These are phyloP conservation scores for Salix suchowensis DNA, from an alignment of 345 rosid genomes.

Conservation along the genomic window DNA sequence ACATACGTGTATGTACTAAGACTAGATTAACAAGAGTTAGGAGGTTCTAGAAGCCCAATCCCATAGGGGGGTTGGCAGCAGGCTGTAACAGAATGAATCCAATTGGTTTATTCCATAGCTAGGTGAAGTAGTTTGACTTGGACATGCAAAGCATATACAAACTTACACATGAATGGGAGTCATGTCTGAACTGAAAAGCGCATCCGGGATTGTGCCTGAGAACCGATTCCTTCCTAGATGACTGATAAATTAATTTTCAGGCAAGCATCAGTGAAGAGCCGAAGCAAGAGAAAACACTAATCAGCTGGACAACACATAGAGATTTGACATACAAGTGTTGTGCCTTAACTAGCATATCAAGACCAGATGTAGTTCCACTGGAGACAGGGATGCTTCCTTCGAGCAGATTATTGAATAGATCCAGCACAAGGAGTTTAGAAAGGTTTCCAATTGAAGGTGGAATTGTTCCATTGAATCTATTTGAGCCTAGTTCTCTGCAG, in stretches of 20 bases:
- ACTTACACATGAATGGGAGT: slow-evolving; percentile 77
- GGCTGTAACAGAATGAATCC: too few species aligned
- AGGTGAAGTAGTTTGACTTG: too few species aligned
- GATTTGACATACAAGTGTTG: slow-evolving; percentile 65
- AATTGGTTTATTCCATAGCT: background rate
- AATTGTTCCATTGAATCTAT: slow-evolving; percentile 62
- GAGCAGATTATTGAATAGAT: slow-evolving; percentile 71
- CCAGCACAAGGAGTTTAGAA: slow-evolving; percentile 63
- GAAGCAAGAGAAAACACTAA: background rate
- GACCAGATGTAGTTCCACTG: slow-evolving; percentile 59
- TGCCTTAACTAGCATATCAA: slow-evolving; percentile 58
- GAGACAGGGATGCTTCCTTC: slow-evolving; percentile 75
- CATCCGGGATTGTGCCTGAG: slow-evolving; percentile 49
- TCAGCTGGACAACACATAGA: background rate
- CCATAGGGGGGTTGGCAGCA: too few species aligned
- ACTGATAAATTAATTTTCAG: slow-evolving; percentile 25
- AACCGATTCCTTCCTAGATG: slow-evolving; percentile 72
- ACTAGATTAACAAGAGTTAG: too few species aligned
- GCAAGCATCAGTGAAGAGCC: background rate
- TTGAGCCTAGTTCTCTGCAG: slow-evolving; percentile 68
- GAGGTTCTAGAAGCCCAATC: too few species aligned
- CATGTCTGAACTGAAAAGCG: slow-evolving; percentile 66
- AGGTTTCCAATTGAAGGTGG: slow-evolving; percentile 75
- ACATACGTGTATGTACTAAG: too few species aligned
- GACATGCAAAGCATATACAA: background rate